Evolutionary conservation across 345 rosid genomes (phyloP), one percentile per base, ranked within the genome.

Genomic region (Lepidium didymum): DNA sequence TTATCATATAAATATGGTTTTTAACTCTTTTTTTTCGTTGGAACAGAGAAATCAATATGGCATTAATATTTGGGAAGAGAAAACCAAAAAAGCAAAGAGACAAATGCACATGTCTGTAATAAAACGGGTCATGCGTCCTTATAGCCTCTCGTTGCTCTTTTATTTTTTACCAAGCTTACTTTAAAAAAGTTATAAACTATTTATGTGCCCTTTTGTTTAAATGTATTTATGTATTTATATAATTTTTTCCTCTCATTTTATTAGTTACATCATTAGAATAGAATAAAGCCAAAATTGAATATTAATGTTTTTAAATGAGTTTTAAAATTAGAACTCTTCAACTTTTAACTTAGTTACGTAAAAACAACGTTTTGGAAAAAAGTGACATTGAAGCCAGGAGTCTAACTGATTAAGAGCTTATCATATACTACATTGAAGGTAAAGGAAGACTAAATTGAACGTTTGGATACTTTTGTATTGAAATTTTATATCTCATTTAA

Each of bases 81-180:
- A 60, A 59, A 40, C 40, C 19, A n/a, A 62, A 63, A 70, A 62
- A 54, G 42, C 57, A 55, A 63, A 71, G 49, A 55, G 75, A 63
- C 69, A 70, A 55, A 56, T 11, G 69, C 75, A 71, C 69, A 71
- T 71, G 75, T 62, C 49, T 34, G 63, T 46, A 62, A 42, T 21
- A 53, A 43, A 42, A 34, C 14, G 18, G 52, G 37, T 61, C 37
- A 45, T 60, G 64, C 27, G 42, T 60, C 52, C 11, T 59, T 18
- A 35, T 12, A 44, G 37, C 57, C 65, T 68, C 57, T 68, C 31
- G 40, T 55, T 66, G 42, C 34, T 42, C 56, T 33, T 25, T 15
- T 13, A 14, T 29, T 23, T 15, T 10, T 16, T 3, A 10, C 1
- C 42, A 53, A 50, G 13, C 19, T 10, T 10, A n/a, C 14, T 41